A percentile compares a stretch with the other conserved stretches of the same genome.
Evolutionary conservation across 2,329 filamentous ascomycete species (phyloP).

Genomic region (Xylariaceae sp.): DNA sequence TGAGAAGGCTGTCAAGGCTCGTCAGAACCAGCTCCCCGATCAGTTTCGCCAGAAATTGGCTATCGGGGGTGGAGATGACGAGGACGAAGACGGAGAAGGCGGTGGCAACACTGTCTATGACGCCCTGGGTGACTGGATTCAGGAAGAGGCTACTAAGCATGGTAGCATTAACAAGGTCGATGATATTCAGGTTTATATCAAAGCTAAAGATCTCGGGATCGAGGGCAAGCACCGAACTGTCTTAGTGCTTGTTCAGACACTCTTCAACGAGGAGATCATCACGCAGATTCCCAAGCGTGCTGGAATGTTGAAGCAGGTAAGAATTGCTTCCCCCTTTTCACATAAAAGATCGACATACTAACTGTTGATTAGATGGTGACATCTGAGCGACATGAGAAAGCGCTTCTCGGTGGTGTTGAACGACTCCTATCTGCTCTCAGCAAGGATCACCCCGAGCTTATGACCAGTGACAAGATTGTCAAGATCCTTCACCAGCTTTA

Average conservation of each 20-base stretch:
- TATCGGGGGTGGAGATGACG: conserved; percentile 64
- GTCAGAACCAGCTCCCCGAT: conserved; percentile 85
- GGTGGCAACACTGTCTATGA: conserved; percentile 77
- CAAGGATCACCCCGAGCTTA: conserved; percentile 76
- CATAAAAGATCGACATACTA: conserved; percentile 24
- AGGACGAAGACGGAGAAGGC: conserved; percentile 75
- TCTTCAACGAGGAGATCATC: conserved; percentile 87
- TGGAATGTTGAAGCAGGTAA: conserved; percentile 81
- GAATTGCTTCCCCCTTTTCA: conserved; percentile 18
- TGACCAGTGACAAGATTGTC: conserved; percentile 62
- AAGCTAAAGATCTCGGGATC: conserved; percentile 94
- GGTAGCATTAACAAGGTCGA: conserved; percentile 75
- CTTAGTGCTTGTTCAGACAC: conserved; percentile 84
- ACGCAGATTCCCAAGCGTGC: conserved; percentile 83
- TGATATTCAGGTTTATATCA: conserved; percentile 89
- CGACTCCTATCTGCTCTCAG: conserved; percentile 72
- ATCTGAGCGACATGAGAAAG: conserved; percentile 92
- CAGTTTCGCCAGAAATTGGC: conserved; percentile 92
- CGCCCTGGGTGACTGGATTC: conserved; percentile 88
- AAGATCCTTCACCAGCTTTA: conserved; percentile 89
- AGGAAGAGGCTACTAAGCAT: conserved; percentile 65
- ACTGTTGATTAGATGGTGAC: conserved; percentile 62
- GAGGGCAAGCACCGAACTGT: conserved; percentile 92
- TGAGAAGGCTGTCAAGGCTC: conserved; percentile 89
- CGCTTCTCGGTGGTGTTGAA: conserved; percentile 90